Conservation (phyloP, 805 yeast genomes). For the Kuraishia cidri region DNA sequence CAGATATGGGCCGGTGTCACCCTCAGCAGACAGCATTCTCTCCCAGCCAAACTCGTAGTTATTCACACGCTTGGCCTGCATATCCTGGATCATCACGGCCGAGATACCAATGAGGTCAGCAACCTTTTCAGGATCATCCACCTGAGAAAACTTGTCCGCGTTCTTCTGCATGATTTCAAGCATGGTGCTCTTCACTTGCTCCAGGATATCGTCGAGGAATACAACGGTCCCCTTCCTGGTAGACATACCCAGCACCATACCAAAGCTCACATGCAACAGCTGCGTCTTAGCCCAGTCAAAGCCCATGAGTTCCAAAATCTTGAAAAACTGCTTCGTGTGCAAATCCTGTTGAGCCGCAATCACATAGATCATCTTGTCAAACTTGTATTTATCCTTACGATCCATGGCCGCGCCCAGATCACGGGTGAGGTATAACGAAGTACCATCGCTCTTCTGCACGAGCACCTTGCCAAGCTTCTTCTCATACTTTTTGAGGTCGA, state of each 20-base stretch:
- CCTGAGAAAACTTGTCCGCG: conserved; percentile 83
- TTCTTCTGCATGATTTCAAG: conserved; percentile 94
- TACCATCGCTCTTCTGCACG: conserved; percentile 92
- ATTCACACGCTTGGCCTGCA: conserved; percentile 95
- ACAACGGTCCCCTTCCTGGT: conserved; percentile 98
- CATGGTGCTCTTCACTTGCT: conserved; percentile 90
- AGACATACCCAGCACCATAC: conserved; percentile 98
- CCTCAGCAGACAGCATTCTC: conserved; percentile 96
- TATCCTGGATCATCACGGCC: conserved; percentile 98
- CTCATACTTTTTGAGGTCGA: conserved; percentile 71
- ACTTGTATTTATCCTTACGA: conserved; percentile 74
- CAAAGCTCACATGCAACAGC: conserved; percentile 82
- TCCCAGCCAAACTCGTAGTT: conserved; percentile 97
- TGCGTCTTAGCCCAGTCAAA: conserved; percentile 67
- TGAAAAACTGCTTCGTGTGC: conserved; percentile 89
- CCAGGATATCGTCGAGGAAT: conserved; percentile 88
- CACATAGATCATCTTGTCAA: conserved; percentile 94
- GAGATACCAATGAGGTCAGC: conserved; percentile 95
- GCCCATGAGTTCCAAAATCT: conserved; percentile 85
- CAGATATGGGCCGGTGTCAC: conserved; percentile 98
- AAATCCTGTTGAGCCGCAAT: conserved; percentile 96
- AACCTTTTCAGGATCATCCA: conserved; percentile 86
- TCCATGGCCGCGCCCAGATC: conserved; percentile 95
- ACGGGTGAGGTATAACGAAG: conserved; percentile 88
- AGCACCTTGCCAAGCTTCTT: conserved; percentile 91